Conservation (phyloP, 805 yeast species). For the Candida railenensis region DNA sequence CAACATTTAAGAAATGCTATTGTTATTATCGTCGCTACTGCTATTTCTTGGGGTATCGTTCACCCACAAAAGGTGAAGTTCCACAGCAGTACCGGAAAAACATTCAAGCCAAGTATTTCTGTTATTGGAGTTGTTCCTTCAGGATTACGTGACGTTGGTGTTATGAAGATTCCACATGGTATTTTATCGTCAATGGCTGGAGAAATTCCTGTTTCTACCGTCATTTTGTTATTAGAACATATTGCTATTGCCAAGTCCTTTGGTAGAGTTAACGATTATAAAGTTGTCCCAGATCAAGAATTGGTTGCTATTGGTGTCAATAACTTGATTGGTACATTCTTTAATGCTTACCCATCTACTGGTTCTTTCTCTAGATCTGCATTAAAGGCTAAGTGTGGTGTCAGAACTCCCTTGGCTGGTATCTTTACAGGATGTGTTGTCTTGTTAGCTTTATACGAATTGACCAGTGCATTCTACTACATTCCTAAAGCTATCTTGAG, state of each 20-base stretch:
- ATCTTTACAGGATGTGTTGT: conserved; percentile 88
- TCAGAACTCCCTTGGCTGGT: conserved; percentile 91
- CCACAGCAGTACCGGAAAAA: conserved; percentile 25
- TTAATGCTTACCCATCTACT: conserved; percentile 92
- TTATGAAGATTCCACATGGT: conserved; percentile 61
- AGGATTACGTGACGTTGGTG: conserved; percentile 77
- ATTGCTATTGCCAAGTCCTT: conserved; percentile 92
- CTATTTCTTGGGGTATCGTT: conserved; percentile 76
- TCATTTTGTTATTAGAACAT: conserved; percentile 83
- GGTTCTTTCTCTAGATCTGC: conserved; percentile 97
- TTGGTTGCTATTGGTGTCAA: conserved; percentile 90
- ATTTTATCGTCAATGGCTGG: conserved; percentile 61
- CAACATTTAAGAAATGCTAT: conserved; percentile 81
- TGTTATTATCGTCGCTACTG: conserved; percentile 77
- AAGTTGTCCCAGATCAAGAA: conserved; percentile 90
- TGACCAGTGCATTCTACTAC: conserved; percentile 80
- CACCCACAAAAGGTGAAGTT: conserved; percentile 41
- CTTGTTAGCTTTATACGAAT: conserved; percentile 76
- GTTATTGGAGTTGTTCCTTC: conserved; percentile 78
- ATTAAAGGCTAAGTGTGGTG: conserved; percentile 91
- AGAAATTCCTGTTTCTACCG: conserved; percentile 82
- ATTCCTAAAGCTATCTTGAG: conserved; percentile 87
- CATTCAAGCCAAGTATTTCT: conserved; percentile 42
- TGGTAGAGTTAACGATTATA: conserved; percentile 89
- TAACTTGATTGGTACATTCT: conserved; percentile 86